Evolutionary conservation across 495 filamentous ascomycete genomes (phyloP).

Genomic region (Tricharina praecox): DNA sequence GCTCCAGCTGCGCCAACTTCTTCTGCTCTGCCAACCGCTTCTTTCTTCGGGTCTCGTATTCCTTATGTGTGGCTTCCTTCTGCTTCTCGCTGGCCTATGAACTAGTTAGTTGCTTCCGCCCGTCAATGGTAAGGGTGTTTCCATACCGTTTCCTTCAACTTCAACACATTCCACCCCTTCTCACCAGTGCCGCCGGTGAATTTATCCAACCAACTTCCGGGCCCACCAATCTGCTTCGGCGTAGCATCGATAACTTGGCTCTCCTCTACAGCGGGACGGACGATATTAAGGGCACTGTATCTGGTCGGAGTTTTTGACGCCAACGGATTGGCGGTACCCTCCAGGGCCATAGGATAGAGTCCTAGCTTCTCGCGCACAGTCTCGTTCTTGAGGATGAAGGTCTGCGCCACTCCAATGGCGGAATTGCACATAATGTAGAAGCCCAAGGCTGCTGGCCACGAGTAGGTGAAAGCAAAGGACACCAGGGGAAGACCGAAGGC

Average conservation of each 20-base stretch:
- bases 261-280: constrained; percentile 9
- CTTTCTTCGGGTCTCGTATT: constrained; percentile 22
- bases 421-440: constrained; percentile 50
- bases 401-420: constrained; percentile 40
- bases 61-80: constrained; percentile 28
- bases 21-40: constrained; percentile 32
- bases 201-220: constrained; percentile 17
- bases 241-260: constrained; percentile 20
- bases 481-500: constrained; percentile 42
- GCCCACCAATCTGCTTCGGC: constrained; percentile 19
- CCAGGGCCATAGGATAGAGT: constrained; percentile 32
- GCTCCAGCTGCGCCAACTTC: constrained; percentile 32
- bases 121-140: neutral
- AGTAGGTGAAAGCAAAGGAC: constrained; percentile 43
- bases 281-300: constrained; percentile 10
- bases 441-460: constrained; percentile 51
- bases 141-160: neutral
- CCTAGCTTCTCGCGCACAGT: constrained; percentile 35
- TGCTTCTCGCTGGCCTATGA: constrained; percentile 13
- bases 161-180: neutral
- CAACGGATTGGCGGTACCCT: constrained; percentile 8
- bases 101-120: constrained; percentile 1
- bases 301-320: neutral
- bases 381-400: constrained; percentile 35
- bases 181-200: constrained; percentile 12